These are phyloP conservation scores for Voacanga thouarsii DNA, from an alignment of 257 asterid genomes.

Conservation along the genomic window DNA sequence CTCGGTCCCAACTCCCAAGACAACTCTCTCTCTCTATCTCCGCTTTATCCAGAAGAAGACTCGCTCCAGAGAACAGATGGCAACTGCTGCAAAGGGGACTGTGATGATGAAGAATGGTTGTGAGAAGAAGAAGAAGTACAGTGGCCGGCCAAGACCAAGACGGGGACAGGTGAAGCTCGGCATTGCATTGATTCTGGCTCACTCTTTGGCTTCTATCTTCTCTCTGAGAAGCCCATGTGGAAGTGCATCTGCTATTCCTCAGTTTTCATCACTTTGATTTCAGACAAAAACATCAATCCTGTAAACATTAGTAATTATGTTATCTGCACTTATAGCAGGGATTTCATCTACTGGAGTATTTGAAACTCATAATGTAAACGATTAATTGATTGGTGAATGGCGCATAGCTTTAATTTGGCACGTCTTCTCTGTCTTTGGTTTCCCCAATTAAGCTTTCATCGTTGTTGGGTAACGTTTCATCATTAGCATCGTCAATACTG, in stretches of 20 bases:
- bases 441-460: background rate
- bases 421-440: background rate
- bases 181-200: conserved; percentile 20
- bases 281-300: background rate
- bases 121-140: background rate
- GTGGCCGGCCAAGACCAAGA: conserved; percentile 19
- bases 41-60: too few species aligned
- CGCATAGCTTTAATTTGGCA: background rate
- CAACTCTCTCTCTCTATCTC: too few species aligned
- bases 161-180: conserved; percentile 31
- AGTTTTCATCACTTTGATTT: background rate
- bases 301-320: background rate
- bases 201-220: conserved; percentile 26
- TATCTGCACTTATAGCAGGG: background rate
- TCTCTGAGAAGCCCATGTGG: background rate
- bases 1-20: too few species aligned
- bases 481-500: too few species aligned
- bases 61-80: too few species aligned
- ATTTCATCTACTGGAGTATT: too few species aligned
- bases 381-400: too few species aligned
- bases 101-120: background rate
- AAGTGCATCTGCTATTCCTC: background rate
- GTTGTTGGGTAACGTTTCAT: too few species aligned
- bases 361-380: too few species aligned
- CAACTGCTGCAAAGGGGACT: background rate